Evolutionary conservation across 352 stramenopile genomes (phyloP).

Genomic region (Pseudoperonospora humuli): DNA sequence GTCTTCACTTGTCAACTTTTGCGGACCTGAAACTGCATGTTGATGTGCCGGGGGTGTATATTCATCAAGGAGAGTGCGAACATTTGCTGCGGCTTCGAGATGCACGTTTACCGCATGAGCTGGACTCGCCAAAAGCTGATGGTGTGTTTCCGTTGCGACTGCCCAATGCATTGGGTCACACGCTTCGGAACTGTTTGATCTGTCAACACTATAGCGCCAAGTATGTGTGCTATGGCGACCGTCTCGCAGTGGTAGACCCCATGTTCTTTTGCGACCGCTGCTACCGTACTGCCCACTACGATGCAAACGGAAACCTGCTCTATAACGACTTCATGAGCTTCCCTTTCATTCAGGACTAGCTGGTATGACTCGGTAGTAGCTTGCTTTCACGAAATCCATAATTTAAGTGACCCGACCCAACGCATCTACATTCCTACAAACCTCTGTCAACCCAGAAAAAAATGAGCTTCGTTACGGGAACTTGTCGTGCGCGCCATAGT

Average conservation of each 20-base stretch:
- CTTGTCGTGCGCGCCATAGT: conserved; percentile 72
- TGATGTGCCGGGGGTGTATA: conserved; percentile 53
- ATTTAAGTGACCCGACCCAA: conserved; percentile 16
- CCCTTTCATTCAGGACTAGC: conserved; percentile 61
- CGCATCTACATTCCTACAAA: conserved; percentile 7
- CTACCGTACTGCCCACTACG: conserved; percentile 61
- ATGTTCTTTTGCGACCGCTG: conserved; percentile 79
- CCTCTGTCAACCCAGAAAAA: background rate
- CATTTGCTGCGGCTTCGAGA: conserved; percentile 61
- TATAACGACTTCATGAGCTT: conserved; percentile 72
- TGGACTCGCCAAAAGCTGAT: conserved; percentile 26
- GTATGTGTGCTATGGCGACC: conserved; percentile 70
- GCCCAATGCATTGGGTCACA: conserved; percentile 36
- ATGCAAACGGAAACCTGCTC: conserved; percentile 38
- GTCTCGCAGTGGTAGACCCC: conserved; percentile 48
- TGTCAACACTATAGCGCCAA: conserved; percentile 74
- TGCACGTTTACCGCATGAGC: conserved; percentile 45
- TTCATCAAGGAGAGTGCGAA: conserved; percentile 75
- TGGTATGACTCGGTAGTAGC: background rate
- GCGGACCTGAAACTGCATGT: conserved; percentile 43
- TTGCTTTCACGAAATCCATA: conserved; percentile 13
- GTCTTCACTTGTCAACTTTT: conserved; percentile 44
- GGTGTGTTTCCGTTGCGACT: conserved; percentile 54
- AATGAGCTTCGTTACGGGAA: conserved; percentile 42
- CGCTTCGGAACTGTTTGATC: conserved; percentile 62